Evolutionary conservation across 1,139 yeast genomes (phyloP), one percentile per base, ranked within the genome.

Genomic region (Debaryomyces robertsiae): DNA sequence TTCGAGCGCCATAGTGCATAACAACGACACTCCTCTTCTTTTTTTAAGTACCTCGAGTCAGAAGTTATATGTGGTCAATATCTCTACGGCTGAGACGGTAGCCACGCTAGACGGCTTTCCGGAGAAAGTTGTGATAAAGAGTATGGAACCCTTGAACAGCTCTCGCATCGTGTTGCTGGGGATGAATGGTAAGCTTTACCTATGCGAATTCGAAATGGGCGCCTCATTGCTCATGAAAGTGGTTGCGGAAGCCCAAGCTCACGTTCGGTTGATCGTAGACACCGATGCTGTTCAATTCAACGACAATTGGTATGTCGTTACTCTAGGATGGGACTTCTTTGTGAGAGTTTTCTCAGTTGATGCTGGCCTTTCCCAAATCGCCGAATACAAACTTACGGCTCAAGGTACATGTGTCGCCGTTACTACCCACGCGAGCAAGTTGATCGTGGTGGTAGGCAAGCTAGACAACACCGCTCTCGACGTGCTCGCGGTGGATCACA

Each of bases 321-420:
- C 87, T 1, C 63, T 82, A 39, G 90, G 93, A 2, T 77, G 84
- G 75, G 94, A 86, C 58, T 63, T 65, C 41, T 54, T 54, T 29
- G 49, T 84, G 5, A 70, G 63, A 40, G 59, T 78, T 9, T 68
- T 72, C 34, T 56, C 54, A 34, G 42, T 81, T 3, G 47, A 50
- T 1, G 39, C 56, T 4, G 46, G 55, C 6, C 32, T 39, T 1
- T 45, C 63, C 34, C 47, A 46, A 13, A 28, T 74, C 1, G 61
- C 67, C 6, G 65, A 66, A 31, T 53, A 55, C 43, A 71, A 69
- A 46, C 52, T 80, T 30, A 50, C 69, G 10, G 63, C 76, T 4
- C 75, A 74, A 41, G 80, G 83, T 6, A 69, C 81, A 1, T 69
- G 84, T 31, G 48, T 83, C 36, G 75, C 69, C 43, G 60, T 62